Base-by-base conservation (phyloP, 345 rosid genomes). In the Eucalyptus cladocalyx region DNA sequence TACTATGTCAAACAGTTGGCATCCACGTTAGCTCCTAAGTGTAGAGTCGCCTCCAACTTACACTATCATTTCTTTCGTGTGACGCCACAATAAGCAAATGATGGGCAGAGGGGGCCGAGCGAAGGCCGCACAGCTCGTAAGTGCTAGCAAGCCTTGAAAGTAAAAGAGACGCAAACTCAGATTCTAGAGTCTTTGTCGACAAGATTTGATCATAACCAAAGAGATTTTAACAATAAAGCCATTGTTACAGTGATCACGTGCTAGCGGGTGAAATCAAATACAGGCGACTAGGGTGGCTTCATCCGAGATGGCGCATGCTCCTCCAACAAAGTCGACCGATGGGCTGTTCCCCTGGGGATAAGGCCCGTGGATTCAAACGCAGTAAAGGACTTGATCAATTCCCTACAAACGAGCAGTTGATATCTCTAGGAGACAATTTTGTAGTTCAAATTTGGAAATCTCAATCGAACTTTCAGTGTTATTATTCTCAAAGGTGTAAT, bases 1-100 rank as follows among this genome's bases (percentile, higher is more conserved):
- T 53, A 7, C 2, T 2, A 18, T 7, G 1, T 7, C 3, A 3
- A 1, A 53, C 1, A 8, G 1, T 0, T 0, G 5, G 0, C 58
- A 53, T 53, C 58, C 58, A 53, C 5, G 0, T 19, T 10, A 53
- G 1, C 10, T 53, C 58, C 1, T 53, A 53, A 53, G 58, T 53
- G 58, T 8, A 53, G 7, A 49, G 51, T 49, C 1, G 0, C 51
- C 51, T 49, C 51, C 51, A 49, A 49, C 17, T 49, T 2, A 49
- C 51, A 49, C 50, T 48, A 48, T 12, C 50, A 56, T 24, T 10
- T 56, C 62, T 0, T 24, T 24, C 30, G 3, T 56, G 62, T 5
- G 30, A 56, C 62, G 62, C 62, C 0, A 24, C 62, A 24, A 24
- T 23, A 56, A 56, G 30, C 62, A 56, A 56, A 56, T 24, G 62